phyloP scores from a whole-genome alignment of 2,329 filamentous ascomycete species.

The Colletotrichum sp. region DNA sequence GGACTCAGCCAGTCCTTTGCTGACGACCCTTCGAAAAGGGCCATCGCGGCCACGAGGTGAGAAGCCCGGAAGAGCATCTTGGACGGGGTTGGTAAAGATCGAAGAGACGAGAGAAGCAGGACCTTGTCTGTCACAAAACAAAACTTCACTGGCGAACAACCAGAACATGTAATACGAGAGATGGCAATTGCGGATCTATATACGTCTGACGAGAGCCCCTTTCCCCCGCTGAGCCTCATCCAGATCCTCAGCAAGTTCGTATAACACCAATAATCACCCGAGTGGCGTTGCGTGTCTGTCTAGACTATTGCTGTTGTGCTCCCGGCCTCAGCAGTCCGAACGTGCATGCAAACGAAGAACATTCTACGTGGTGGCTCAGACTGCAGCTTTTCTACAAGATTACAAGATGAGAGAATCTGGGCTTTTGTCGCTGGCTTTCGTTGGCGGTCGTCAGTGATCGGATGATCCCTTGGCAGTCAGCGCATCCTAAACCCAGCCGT shows the following conservation, averaged over 20 bases:
- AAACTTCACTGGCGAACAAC: neutral
- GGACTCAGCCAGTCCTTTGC: conserved; percentile 30
- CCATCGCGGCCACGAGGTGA: neutral
- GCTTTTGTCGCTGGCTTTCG: neutral
- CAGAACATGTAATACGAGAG: neutral
- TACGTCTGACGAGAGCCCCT: neutral
- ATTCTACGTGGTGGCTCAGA: neutral
- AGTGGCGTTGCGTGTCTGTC: neutral
- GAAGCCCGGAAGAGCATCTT: neutral
- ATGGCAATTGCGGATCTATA: neutral
- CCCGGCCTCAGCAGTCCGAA: neutral
- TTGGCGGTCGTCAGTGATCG: neutral
- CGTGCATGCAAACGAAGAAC: neutral
- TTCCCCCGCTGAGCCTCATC: neutral
- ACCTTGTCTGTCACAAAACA: neutral
- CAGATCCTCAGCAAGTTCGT: neutral
- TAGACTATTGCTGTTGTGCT: neutral
- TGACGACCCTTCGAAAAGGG: neutral
- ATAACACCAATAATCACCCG: neutral
- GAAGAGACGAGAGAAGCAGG: neutral
- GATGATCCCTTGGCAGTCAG: neutral
- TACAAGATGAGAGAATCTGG: neutral
- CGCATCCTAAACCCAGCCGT: neutral
- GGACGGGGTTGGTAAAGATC: neutral
- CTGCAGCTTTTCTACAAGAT: neutral